Evolutionary conservation across 306 rosid species (phyloP).

Genomic region (Rubus idaeus): DNA sequence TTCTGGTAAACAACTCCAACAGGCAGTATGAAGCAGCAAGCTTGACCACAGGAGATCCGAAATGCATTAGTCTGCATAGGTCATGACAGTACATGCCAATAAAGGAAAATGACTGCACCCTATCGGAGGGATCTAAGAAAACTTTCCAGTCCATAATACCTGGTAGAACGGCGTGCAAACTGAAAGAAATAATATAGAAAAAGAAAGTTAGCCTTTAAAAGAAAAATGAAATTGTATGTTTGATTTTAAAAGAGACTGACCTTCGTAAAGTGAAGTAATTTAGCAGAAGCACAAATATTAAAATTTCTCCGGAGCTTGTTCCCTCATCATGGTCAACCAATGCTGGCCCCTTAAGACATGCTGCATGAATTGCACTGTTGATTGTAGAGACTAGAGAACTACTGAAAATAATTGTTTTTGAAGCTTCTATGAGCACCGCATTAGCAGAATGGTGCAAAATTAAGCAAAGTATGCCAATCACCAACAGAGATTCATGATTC

Average conservation of each 20-base stretch:
- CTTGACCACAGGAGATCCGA: constrained; percentile 71
- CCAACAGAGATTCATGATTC: constrained; percentile 53
- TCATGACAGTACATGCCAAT: constrained; percentile 72
- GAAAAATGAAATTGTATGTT: not conserved
- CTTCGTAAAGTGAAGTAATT: constrained; percentile 69
- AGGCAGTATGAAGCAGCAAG: constrained; percentile 68
- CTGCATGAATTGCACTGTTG: constrained; percentile 49
- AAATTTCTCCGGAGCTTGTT: constrained; percentile 52
- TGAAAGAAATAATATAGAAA: constrained; percentile 21
- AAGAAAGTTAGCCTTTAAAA: constrained; percentile 24
- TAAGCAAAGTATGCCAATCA: constrained; percentile 63
- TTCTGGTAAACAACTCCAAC: constrained; percentile 64
- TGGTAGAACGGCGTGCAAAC: constrained; percentile 63
- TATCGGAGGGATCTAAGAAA: constrained; percentile 47
- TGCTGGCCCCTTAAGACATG: constrained; percentile 76
- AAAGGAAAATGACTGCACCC: constrained; percentile 46
- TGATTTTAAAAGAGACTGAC: constrained; percentile 20
- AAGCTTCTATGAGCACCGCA: constrained; percentile 61
- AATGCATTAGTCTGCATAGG: constrained; percentile 78
- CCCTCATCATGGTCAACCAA: constrained; percentile 65
- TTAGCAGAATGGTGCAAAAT: constrained; percentile 68
- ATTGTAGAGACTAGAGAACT: constrained; percentile 48
- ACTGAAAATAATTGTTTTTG: constrained; percentile 65
- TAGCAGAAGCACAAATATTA: constrained; percentile 62
- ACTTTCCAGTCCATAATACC: constrained; percentile 75